Percentiles rank a stretch among this genome's conserved stretches.
Conservation (phyloP, 139 green algal species). For the Bryopsis sp. region DNA sequence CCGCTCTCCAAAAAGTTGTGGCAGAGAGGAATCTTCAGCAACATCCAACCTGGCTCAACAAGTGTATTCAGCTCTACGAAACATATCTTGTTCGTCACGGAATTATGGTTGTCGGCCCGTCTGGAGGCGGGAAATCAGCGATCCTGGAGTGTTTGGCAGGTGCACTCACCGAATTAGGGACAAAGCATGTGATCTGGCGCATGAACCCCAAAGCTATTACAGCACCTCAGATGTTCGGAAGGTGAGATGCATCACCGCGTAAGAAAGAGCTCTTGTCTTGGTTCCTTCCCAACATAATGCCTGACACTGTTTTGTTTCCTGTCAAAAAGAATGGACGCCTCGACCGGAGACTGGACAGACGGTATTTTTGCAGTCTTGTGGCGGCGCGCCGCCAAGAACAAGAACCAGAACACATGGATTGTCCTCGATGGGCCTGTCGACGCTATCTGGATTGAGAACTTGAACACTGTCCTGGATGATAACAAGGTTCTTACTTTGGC, state of each 20-base stretch:
- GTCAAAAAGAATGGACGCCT: slow-evolving; percentile 72
- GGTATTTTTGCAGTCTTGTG: slow-evolving; percentile 91
- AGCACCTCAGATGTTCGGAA: slow-evolving; percentile 77
- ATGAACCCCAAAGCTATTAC: slow-evolving; percentile 91
- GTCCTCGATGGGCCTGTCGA: slow-evolving; percentile 93
- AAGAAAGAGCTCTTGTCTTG: no score
- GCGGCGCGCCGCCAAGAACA: slow-evolving; percentile 77
- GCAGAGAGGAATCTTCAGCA: slow-evolving; percentile 56
- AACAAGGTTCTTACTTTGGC: slow-evolving; percentile 96
- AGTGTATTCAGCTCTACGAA: slow-evolving; percentile 96
- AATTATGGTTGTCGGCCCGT: slow-evolving; percentile 85
- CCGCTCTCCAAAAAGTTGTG: slow-evolving; percentile 53
- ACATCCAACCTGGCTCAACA: slow-evolving; percentile 79
- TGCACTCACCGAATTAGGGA: slow-evolving; percentile 74
- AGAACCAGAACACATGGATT: slow-evolving; percentile 92
- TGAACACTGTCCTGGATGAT: slow-evolving; percentile 96
- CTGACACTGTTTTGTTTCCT: no score
- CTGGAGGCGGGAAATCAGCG: slow-evolving; percentile 75
- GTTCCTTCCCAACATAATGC: slow-evolving; percentile 11
- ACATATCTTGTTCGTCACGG: slow-evolving; percentile 87
- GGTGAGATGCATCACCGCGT: no score
- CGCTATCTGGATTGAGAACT: slow-evolving; percentile 97
- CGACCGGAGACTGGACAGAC: slow-evolving; percentile 93
- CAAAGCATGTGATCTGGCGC: slow-evolving; percentile 83
- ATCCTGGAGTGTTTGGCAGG: slow-evolving; percentile 78